Evolutionary conservation across 2,329 filamentous ascomycete species (phyloP), one percentile per base, ranked within the genome.

Genomic region (Pseudogymnoascus sp.): DNA sequence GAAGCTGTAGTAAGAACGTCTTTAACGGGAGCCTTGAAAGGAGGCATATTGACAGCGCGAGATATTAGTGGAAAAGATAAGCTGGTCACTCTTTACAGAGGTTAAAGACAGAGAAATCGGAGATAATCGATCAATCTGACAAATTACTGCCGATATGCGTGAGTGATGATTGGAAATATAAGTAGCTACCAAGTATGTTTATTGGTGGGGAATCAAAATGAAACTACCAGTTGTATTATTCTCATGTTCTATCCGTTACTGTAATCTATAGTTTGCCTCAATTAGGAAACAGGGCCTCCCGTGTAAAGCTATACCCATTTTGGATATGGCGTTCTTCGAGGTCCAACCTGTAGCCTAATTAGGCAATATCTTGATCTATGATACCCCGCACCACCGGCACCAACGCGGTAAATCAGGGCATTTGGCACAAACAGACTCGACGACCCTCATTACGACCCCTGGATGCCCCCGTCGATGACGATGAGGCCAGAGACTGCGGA

Each of bases 311-410:
- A 56, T 18, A 8, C 50, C 28, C 3, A 3, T 33, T 56, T 56
- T 6, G 28, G 50, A n/a, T 35, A 35, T 56, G 50, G 50, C 16
- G 50, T 56, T 56, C 4, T 33, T 33, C 25, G 5, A 16, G 25
- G 16, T 56, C 25, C n/a, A 56, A 18, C 28, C 28, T 33, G 47
- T 53, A 31, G 21, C 50, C 50, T 56, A 56, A 35, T 35, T 56
- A 56, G 50, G 50, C 8, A 56, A 35, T 56, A 56, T 56, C 50
- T n/a, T 33, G 50, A 31, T 56, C 50, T 21, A 33, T 56, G 50
- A 56, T 21, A 33, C 47, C 50, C 50, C n/a, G 25, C 50, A 53
- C 14, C 10, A 12, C 47, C 47, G 25, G 12, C 25, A 33, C 50
- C 50, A 56, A 25, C 16, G 33, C 28, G 16, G 5, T 16, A 33